Evolutionary conservation across 2,329 filamentous ascomycete species (phyloP), one percentile per base, ranked within the genome.

Genomic region (Anthostomella pinea): DNA sequence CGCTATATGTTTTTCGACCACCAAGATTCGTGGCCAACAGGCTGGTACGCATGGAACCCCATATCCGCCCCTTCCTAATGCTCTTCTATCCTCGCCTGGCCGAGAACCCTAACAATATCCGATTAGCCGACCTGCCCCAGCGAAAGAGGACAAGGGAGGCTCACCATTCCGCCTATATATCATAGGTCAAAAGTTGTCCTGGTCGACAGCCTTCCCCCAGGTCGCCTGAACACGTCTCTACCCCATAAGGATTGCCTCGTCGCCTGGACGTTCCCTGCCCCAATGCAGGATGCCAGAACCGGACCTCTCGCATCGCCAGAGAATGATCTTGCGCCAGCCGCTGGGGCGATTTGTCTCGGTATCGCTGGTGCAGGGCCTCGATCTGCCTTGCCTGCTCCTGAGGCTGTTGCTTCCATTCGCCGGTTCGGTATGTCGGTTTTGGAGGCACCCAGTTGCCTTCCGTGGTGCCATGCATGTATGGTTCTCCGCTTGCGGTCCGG

Each of bases 181-280:
- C 24, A 18, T 11, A 13, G 22, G 16, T 34, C 24, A 16, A 15
- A 9, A 10, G 20, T 16, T 18, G 21, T 4, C 21, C 17, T 16
- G 18, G 13, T 31, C 14, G 17, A 8, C 20, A 19, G 14, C 17
- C 5, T 13, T 27, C 25, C 13, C 13, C 17, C 17, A 15, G 15
- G 25, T 20, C 17, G 7, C n/a, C 20, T 20, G 30, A 31, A 14
- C 14, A 30, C 11, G 15, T 9, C 21, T 32, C 31, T n/a, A 27
- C 23, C 18, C 17, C 28, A 23, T 38, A 42, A 15, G 23, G 24
- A 14, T 13, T 23, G 27, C 41, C 35, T 39, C 30, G 24, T 19
- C 27, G 28, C 41, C 43, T 43, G 31, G 41, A 21, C n/a, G 30
- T 39, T 43, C 16, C 31, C 33, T 41, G 20, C 15, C 17, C 38